Evolutionary conservation across 257 asterid genomes (phyloP).

Genomic region (Nicotiana obtusifolia): DNA sequence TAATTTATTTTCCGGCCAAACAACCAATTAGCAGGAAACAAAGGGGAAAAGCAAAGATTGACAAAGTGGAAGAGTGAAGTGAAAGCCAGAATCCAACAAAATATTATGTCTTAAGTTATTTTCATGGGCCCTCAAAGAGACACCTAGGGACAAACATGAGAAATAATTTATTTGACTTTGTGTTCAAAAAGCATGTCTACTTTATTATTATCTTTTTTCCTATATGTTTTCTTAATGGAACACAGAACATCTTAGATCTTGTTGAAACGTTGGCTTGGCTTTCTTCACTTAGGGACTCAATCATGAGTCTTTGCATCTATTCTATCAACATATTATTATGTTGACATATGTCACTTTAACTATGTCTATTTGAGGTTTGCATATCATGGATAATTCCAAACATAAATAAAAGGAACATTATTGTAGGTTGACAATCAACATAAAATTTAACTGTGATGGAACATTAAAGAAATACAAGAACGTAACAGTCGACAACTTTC

Average conservation of each 20-base stretch:
- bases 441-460: not conserved
- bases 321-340: not conserved
- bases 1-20: no score
- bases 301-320: not conserved
- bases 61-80: slow-evolving; percentile 7
- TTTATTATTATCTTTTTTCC: not conserved
- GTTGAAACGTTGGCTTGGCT: not conserved
- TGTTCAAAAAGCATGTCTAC: not conserved
- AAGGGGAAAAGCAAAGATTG: slow-evolving; percentile 1
- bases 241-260: not conserved
- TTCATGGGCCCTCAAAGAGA: slow-evolving; percentile 5
- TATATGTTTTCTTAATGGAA: not conserved
- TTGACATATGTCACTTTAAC: not conserved
- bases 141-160: not conserved
- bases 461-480: no score
- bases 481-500: no score
- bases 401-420: not conserved
- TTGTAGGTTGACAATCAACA: not conserved
- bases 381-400: not conserved
- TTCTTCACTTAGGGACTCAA: not conserved
- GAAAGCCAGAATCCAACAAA: slow-evolving; percentile 7
- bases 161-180: slow-evolving; percentile 3
- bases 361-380: not conserved
- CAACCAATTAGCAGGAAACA: not conserved
- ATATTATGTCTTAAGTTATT: not conserved